phyloP scores from a whole-genome alignment of 176 grass and related monocot species.

The Dactylis glomerata region DNA sequence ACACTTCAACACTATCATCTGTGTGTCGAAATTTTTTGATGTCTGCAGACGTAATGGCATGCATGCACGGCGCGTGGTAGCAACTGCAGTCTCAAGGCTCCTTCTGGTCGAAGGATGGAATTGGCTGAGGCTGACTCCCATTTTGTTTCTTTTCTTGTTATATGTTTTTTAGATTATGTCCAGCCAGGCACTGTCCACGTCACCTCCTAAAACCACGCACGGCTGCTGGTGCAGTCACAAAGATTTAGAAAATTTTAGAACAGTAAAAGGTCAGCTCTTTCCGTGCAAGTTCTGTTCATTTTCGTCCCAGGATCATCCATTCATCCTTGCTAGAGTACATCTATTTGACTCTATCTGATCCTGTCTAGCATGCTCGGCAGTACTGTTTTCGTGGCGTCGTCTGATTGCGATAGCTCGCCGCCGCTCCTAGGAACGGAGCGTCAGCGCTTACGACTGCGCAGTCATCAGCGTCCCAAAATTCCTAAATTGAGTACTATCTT shows the following conservation, averaged over 20 bases:
- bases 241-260: neutral
- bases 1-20: too few species aligned
- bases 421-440: neutral
- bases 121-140: neutral
- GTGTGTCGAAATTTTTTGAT: neutral
- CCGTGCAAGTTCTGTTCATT: conserved; percentile 10
- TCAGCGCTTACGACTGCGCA: conserved; percentile 4
- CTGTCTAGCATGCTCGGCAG: too few species aligned
- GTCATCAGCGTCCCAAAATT: neutral
- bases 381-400: too few species aligned
- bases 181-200: too few species aligned
- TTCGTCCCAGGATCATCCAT: neutral
- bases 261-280: neutral
- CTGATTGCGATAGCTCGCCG: neutral
- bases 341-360: too few species aligned
- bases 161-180: too few species aligned
- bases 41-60: neutral
- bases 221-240: too few species aligned
- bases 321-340: too few species aligned
- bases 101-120: conserved; percentile 7
- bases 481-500: neutral
- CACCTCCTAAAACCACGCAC: too few species aligned
- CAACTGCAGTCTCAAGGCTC: neutral
- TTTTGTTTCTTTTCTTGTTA: neutral
- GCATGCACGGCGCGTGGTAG: neutral